Percentiles rank a stretch among this genome's conserved stretches.
Evolutionary conservation across 495 filamentous ascomycete species (phyloP).

Genomic region (Xylaria palmicola): DNA sequence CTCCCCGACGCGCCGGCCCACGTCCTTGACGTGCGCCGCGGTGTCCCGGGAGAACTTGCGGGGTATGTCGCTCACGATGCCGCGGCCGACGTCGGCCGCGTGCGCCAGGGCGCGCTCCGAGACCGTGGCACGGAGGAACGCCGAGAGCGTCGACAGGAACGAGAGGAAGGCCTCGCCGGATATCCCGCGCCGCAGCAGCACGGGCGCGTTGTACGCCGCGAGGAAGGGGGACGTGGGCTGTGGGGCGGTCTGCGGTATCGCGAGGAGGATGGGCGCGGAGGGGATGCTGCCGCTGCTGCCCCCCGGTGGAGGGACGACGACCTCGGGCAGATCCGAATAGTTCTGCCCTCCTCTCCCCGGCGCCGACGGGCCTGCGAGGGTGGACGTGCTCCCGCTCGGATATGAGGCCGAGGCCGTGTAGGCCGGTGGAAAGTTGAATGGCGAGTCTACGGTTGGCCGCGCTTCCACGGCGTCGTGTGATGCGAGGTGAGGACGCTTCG

Average conservation of each 20-base stretch:
- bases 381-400: neutral
- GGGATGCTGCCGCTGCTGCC: neutral
- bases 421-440: slow-evolving; percentile 27
- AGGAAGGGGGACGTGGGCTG: slow-evolving; percentile 23
- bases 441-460: slow-evolving; percentile 18
- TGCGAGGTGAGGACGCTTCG: neutral
- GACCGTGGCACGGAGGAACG: slow-evolving; percentile 24
- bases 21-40: slow-evolving; percentile 15
- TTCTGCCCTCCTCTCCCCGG: neutral
- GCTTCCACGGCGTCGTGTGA: neutral
- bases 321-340: neutral
- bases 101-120: slow-evolving; percentile 27
- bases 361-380: slow-evolving; percentile 7
- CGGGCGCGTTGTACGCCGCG: slow-evolving; percentile 11
- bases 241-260: slow-evolving; percentile 25
- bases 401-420: neutral
- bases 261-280: slow-evolving; percentile 12
- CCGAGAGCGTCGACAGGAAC: slow-evolving; percentile 26
- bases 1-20: slow-evolving; percentile 18
- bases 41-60: slow-evolving; percentile 22
- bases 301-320: neutral
- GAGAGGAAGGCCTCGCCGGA: slow-evolving; percentile 21
- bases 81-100: slow-evolving; percentile 19
- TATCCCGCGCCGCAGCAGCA: slow-evolving; percentile 24
- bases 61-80: slow-evolving; percentile 17